phyloP scores from a whole-genome alignment of 495 filamentous ascomycete genomes.

The Penicillium antarcticum region DNA sequence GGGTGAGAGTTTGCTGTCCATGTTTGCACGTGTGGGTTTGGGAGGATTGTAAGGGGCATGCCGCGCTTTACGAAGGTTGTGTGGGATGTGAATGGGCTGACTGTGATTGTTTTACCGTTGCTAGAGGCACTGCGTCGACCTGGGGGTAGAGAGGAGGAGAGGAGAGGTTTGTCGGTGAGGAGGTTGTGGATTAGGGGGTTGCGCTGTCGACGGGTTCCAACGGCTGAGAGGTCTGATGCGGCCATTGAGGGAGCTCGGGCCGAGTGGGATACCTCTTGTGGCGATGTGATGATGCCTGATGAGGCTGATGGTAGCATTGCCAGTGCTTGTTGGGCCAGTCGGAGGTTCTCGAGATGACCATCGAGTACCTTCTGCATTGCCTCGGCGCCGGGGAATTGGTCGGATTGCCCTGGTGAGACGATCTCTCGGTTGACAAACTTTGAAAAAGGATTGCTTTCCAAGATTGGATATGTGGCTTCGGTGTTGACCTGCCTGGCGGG shows the following conservation, averaged over 20 bases:
- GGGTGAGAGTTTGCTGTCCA: conserved; percentile 64
- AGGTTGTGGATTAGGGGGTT: conserved; percentile 97
- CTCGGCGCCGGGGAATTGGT: conserved; percentile 2
- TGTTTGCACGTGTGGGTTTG: conserved; percentile 55
- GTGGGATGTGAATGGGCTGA: conserved; percentile 43
- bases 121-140: conserved; percentile 47
- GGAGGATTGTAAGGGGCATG: conserved; percentile 82
- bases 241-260: conserved; percentile 40
- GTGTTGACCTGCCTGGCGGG: background rate
- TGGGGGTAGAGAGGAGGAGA: conserved; percentile 83
- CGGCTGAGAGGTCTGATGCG: conserved; percentile 51
- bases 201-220: conserved; percentile 70
- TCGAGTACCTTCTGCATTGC: conserved; percentile 22
- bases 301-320: conserved; percentile 79
- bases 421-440: conserved; percentile 40
- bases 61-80: conserved; percentile 85
- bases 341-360: conserved; percentile 70
- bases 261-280: conserved; percentile 72
- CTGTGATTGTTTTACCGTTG: conserved; percentile 16
- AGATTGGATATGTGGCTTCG: conserved; percentile 17
- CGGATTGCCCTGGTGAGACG: conserved; percentile 10
- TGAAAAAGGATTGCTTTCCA: conserved; percentile 45
- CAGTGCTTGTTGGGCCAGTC: conserved; percentile 62
- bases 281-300: conserved; percentile 84
- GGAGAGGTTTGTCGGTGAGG: conserved; percentile 88